Base-by-base conservation (phyloP, 106 monocot species). In the Posidonia australis region DNA sequence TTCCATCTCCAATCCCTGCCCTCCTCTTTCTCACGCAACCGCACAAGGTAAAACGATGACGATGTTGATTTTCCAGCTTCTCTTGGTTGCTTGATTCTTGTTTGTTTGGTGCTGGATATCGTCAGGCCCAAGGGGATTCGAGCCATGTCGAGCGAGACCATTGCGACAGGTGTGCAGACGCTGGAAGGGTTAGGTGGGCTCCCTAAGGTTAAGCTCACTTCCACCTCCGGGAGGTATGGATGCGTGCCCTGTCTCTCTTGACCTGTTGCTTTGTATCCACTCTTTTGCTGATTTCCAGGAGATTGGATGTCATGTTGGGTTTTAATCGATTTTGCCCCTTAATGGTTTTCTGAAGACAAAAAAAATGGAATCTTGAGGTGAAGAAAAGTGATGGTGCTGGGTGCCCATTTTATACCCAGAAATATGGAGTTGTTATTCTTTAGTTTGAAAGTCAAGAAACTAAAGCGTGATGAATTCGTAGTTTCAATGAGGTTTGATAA, bases 161-260 rank as follows among this genome's bases (percentile, higher is more conserved):
- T 61, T n/a, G 44, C 65, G 18, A 29, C 47, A 4, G 53, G 67
- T 13, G 52, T 75, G 21, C 64, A 60, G 29, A 30, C 26, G 42
- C 49, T 53, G 19, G 67, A 67, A 23, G 74, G 74, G 0, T 21
- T 44, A 3, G 74, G 74, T 0, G 74, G 62, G 1, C 67, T 75
- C 12, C 74, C 74, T 14, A 46, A 32, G 51, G n/a, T 75, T 18
- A 75, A 62, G 44, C 74, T 75, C n/a, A 61, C 25, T 30, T 67
- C 74, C 2, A 4, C 74, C 44, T 5, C 30, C 29, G 67, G 67
- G 5, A 74, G 74, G 74, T 74, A 54, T 0, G 25, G 36, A 36
- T 4, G 5, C 36, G 1, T 31, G 31, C 13, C 59, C 30, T 31
- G 11, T 22, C 22, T 19, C 54, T 19, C 54, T 19, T 23, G 24